Conservation (phyloP, 2,329 filamentous ascomycete species). For the Talaromyces sp. region DNA sequence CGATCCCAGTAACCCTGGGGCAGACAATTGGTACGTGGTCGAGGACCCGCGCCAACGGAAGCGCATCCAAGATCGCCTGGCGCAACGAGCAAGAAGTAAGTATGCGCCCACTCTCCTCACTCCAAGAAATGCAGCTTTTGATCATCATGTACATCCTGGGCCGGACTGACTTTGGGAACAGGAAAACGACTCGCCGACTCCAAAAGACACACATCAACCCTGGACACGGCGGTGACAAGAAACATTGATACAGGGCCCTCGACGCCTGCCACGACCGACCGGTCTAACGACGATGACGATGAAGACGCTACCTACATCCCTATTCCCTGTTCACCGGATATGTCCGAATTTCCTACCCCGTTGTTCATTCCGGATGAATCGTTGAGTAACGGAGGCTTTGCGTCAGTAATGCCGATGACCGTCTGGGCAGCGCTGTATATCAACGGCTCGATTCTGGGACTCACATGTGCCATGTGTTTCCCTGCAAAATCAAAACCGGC, state of each 20-base stretch:
- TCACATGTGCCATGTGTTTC: constrained; percentile 21
- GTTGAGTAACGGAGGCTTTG: not conserved
- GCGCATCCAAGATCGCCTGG: constrained; percentile 36
- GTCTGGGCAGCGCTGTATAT: constrained; percentile 26
- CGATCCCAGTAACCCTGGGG: not conserved
- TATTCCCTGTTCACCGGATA: not conserved
- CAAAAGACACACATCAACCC: not conserved
- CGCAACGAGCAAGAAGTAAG: constrained; percentile 34
- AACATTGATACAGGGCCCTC: not conserved
- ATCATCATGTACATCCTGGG: not conserved
- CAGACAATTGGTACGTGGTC: constrained; percentile 27
- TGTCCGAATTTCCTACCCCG: not conserved
- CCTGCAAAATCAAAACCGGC: constrained; percentile 20
- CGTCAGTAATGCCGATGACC: constrained; percentile 13
- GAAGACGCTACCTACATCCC: not conserved
- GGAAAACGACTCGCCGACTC: constrained; percentile 6
- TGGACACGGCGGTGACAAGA: not conserved
- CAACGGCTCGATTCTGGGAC: constrained; percentile 26
- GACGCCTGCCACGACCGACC: not conserved
- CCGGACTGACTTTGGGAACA: not conserved
- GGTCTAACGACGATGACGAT: not conserved
- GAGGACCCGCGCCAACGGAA: constrained; percentile 33
- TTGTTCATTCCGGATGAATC: not conserved
- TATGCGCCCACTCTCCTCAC: constrained; percentile 15
- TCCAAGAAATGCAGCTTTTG: not conserved